A percentile compares a stretch with the other conserved stretches of the same genome.
These are phyloP conservation scores for Teratosphaeria nubilosa DNA, from an alignment of 2,329 filamentous ascomycete species.

Conservation along the genomic window DNA sequence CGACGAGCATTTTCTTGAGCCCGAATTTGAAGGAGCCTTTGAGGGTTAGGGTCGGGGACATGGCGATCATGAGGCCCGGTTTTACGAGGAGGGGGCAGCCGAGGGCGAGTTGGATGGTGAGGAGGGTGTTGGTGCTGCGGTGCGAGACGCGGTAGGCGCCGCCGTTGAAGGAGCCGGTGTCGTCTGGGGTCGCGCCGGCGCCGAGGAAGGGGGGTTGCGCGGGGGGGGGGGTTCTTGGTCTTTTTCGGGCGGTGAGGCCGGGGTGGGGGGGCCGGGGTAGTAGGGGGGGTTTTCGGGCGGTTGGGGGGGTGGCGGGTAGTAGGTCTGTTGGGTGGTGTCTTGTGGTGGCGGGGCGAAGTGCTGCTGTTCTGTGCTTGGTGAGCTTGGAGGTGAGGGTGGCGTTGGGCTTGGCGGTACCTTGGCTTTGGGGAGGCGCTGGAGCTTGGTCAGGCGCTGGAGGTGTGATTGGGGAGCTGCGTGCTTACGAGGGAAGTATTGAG, in stretches of 20 bases:
- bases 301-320: conserved; percentile 1
- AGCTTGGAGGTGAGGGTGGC: conserved; percentile 1
- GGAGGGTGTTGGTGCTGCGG: conserved; percentile 76
- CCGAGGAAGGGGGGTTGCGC: conserved; percentile 49
- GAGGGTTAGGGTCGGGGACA: conserved; percentile 79
- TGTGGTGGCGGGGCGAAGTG: conserved; percentile 20
- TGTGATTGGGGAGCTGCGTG: background rate
- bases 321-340: background rate
- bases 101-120: conserved; percentile 82
- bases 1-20: conserved; percentile 80
- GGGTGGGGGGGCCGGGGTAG: conserved; percentile 28
- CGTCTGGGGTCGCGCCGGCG: conserved; percentile 54
- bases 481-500: conserved; percentile 25
- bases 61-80: conserved; percentile 86
- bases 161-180: conserved; percentile 94
- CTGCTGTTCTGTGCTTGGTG: conserved; percentile 8
- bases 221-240: conserved; percentile 4
- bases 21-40: conserved; percentile 76
- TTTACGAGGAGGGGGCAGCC: conserved; percentile 74
- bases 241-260: conserved; percentile 24
- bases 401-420: conserved; percentile 6
- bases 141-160: conserved; percentile 91
- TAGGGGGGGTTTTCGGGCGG: conserved; percentile 19
- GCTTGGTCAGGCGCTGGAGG: background rate
- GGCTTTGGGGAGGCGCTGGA: conserved; percentile 11